Conservation (phyloP, 768 basidiomycete species). For the Leccinum incarnatum region DNA sequence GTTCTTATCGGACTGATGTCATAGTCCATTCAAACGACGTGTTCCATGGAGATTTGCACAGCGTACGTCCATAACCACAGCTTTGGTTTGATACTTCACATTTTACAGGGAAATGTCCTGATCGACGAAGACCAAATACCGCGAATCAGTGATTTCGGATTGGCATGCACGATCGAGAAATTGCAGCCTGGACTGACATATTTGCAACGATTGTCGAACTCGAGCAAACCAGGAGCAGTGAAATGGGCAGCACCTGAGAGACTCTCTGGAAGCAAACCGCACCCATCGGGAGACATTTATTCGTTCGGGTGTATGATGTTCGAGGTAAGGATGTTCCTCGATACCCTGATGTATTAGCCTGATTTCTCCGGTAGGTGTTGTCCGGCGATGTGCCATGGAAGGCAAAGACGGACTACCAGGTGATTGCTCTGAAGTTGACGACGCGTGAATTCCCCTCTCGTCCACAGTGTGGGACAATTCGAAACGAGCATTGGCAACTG, state of each 20-base stretch:
- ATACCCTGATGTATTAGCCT: too few species aligned
- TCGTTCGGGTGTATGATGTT: neutral
- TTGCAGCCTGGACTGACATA: neutral
- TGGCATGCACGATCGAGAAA: neutral
- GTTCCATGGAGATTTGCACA: neutral
- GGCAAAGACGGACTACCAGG: too few species aligned
- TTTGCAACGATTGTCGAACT: neutral
- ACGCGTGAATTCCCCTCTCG: too few species aligned
- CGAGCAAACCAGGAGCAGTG: neutral
- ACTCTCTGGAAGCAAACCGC: neutral
- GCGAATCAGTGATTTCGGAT: neutral
- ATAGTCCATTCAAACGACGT: neutral
- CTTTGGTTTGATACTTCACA: neutral
- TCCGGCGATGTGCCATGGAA: too few species aligned
- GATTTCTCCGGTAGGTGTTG: too few species aligned
- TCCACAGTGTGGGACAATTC: too few species aligned
- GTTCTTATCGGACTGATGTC: neutral
- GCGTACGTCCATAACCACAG: neutral
- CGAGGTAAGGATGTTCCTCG: too few species aligned
- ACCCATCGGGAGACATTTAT: constrained; percentile 1
- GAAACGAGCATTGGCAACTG: too few species aligned
- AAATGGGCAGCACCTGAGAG: constrained; percentile 3
- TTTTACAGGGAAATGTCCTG: neutral
- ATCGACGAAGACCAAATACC: neutral
- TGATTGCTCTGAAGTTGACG: too few species aligned